Evolutionary conservation across 495 filamentous ascomycete species (phyloP).

Genomic region (Neurospora sp.): DNA sequence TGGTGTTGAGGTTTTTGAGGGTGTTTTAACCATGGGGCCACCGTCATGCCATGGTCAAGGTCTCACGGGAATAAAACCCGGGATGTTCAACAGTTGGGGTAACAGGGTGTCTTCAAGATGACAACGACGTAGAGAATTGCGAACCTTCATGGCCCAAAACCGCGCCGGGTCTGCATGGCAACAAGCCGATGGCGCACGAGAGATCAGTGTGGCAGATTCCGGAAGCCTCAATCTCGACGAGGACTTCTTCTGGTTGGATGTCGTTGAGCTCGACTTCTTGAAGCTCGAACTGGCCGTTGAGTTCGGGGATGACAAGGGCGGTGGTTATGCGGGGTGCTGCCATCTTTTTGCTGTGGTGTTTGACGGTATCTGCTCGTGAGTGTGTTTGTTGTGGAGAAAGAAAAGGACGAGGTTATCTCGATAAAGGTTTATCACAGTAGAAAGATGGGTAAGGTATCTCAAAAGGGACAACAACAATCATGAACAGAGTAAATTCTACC

Average conservation of each 20-base stretch:
- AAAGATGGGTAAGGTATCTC: background rate
- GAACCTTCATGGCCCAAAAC: conserved; percentile 66
- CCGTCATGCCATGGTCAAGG: too few relatives aligned
- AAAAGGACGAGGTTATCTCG: background rate
- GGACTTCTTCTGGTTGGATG: conserved; percentile 51
- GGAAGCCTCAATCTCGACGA: conserved; percentile 61
- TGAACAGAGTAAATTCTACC: background rate
- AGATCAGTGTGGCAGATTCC: conserved; percentile 73
- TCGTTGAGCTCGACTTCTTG: conserved; percentile 11
- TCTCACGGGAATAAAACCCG: too few relatives aligned
- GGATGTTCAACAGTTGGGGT: background rate
- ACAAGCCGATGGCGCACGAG: conserved; percentile 27
- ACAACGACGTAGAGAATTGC: background rate
- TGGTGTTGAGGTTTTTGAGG: background rate
- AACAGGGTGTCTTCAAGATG: background rate
- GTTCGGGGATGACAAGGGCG: conserved; percentile 19
- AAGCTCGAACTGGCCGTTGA: conserved; percentile 18
- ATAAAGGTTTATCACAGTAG: background rate
- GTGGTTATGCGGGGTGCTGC: conserved; percentile 16
- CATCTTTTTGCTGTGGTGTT: background rate
- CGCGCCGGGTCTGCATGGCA: conserved; percentile 42
- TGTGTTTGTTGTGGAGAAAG: background rate
- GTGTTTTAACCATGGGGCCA: too few relatives aligned
- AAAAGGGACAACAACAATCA: background rate
- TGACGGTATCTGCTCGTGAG: too few relatives aligned